Evolutionary conservation across 768 basidiomycete species (phyloP).

Genomic region (Naganishia kalamii): DNA sequence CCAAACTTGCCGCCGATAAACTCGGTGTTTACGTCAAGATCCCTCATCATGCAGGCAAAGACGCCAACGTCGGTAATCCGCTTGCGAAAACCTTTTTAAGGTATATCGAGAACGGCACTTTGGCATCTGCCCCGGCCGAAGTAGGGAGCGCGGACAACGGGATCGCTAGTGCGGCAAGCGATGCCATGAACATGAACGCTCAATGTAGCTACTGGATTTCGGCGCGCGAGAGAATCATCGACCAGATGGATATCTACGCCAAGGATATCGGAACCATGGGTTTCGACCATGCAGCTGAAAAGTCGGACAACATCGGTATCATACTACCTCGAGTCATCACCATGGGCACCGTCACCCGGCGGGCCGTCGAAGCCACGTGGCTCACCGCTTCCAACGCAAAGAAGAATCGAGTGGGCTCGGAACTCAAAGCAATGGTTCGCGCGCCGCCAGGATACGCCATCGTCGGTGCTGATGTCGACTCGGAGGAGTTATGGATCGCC

Average conservation of each 20-base stretch:
- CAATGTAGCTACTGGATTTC: conserved; percentile 98
- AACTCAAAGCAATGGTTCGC: conserved; percentile 94
- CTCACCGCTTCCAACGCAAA: conserved; percentile 97
- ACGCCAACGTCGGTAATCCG: conserved; percentile 89
- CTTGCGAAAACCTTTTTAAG: conserved; percentile 83
- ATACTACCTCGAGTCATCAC: conserved; percentile 94
- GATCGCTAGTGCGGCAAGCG: conserved; percentile 60
- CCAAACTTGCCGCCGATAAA: conserved; percentile 53
- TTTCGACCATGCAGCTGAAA: conserved; percentile 39
- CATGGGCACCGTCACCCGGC: conserved; percentile 97
- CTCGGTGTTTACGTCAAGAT: conserved; percentile 71
- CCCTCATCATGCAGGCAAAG: conserved; percentile 92
- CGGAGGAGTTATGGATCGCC: conserved; percentile 98
- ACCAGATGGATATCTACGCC: conserved; percentile 90
- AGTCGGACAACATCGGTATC: conserved; percentile 55
- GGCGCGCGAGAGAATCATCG: conserved; percentile 78
- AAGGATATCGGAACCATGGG: conserved; percentile 52
- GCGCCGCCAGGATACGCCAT: conserved; percentile 89
- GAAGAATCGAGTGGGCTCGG: conserved; percentile 93
- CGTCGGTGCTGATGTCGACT: conserved; percentile 97
- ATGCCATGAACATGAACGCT: conserved; percentile 83
- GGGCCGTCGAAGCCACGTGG: conserved; percentile 97
- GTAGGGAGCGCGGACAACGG: conserved; percentile 19
- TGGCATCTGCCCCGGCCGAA: conserved; percentile 63
- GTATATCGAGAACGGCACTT: conserved; percentile 75